These are phyloP conservation scores for Cenchrus americanus DNA, from an alignment of 176 grass and related monocot genomes.

Conservation along the genomic window DNA sequence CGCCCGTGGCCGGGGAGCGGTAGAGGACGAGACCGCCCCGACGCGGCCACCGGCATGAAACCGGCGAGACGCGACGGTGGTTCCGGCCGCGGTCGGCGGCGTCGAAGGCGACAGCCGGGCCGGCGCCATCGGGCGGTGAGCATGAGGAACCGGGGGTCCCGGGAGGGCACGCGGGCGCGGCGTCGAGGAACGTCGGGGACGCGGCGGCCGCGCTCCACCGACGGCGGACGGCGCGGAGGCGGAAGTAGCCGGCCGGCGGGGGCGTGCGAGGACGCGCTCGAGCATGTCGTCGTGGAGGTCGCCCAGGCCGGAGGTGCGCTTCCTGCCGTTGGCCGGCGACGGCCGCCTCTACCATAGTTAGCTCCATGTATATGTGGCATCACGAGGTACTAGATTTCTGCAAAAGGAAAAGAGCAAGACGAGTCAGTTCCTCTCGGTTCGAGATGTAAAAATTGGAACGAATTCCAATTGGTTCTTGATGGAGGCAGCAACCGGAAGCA, in stretches of 20 bases:
- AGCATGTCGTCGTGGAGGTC: constrained; percentile 83
- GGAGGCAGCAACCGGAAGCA: too few species aligned
- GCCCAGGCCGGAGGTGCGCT: constrained; percentile 37
- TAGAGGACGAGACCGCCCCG: constrained; percentile 82
- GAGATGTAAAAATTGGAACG: too few species aligned
- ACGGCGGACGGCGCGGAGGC: constrained; percentile 66
- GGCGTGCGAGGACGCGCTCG: constrained; percentile 70
- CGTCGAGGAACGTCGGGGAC: constrained; percentile 66
- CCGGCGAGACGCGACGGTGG: constrained; percentile 25
- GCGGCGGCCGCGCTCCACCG: constrained; percentile 57
- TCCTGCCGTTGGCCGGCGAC: constrained; percentile 27
- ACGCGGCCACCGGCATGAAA: constrained; percentile 66
- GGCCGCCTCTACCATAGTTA: not conserved
- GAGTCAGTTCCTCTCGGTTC: not conserved
- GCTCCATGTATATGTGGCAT: not conserved
- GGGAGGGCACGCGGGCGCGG: constrained; percentile 53
- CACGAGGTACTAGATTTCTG: not conserved
- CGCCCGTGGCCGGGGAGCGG: constrained; percentile 46
- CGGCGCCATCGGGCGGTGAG: constrained; percentile 31
- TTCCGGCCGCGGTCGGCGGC: constrained; percentile 30
- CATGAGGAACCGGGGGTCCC: constrained; percentile 84
- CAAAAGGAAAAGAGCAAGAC: not conserved
- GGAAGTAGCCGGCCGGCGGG: constrained; percentile 71
- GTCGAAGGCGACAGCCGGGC: constrained; percentile 48
- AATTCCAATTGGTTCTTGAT: too few species aligned